Evolutionary conservation across 2,329 filamentous ascomycete genomes (phyloP).

Genomic region (Colletotrichum eremochloae): DNA sequence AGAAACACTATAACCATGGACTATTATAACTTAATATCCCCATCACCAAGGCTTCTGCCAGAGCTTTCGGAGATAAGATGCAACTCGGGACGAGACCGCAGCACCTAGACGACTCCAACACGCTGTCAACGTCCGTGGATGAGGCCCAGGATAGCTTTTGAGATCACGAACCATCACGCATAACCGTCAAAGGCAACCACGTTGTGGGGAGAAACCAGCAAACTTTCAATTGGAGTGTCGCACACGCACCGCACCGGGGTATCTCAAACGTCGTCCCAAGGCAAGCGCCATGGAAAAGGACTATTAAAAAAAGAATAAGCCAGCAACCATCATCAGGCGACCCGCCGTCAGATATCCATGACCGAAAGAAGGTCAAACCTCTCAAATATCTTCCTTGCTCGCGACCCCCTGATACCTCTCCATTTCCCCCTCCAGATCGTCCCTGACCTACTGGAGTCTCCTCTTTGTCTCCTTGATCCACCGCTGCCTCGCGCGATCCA

Average conservation of each 20-base stretch:
- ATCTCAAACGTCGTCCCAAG: background rate
- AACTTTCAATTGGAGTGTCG: background rate
- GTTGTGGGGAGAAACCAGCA: background rate
- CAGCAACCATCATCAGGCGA: background rate
- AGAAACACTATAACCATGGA: too few species aligned
- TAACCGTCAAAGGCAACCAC: background rate
- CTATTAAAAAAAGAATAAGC: background rate
- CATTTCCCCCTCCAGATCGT: background rate
- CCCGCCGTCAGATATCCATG: background rate
- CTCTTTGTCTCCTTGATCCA: background rate
- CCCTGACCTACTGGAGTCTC: background rate
- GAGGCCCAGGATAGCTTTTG: too few species aligned
- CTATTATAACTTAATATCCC: too few species aligned
- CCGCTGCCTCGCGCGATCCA: background rate
- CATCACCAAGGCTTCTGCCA: too few species aligned
- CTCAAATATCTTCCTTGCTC: background rate
- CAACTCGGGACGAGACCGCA: background rate
- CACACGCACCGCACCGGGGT: background rate
- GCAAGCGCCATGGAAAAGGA: background rate
- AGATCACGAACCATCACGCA: background rate
- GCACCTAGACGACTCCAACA: background rate
- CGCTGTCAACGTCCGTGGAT: background rate
- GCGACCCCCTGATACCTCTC: background rate
- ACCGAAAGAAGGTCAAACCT: background rate
- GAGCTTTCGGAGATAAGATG: background rate